Evolutionary conservation across 176 grass and related monocot species (phyloP).

Genomic region (Areca catechu): DNA sequence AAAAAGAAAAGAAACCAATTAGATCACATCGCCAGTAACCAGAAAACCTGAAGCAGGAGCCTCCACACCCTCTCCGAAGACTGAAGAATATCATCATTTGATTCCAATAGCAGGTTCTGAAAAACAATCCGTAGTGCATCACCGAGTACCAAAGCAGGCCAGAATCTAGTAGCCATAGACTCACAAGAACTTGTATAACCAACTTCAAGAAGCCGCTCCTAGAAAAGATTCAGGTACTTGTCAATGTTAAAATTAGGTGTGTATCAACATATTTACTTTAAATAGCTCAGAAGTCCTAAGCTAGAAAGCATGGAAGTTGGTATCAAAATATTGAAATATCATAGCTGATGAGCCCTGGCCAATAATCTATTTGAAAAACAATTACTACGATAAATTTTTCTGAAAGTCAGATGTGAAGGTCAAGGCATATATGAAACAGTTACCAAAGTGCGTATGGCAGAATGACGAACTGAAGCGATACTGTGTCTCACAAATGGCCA

Average conservation of each 20-base stretch:
- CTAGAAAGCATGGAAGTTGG: too few species aligned
- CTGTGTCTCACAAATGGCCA: conserved; percentile 99
- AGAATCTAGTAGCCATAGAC: conserved; percentile 45
- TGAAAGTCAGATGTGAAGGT: too few species aligned
- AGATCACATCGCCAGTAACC: background rate
- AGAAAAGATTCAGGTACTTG: conserved; percentile 19
- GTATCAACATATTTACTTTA: too few species aligned
- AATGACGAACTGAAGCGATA: conserved; percentile 86
- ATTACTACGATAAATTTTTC: too few species aligned
- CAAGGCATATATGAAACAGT: conserved; percentile 4
- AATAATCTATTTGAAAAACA: too few species aligned
- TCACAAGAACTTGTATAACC: conserved; percentile 49
- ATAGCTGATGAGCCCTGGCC: too few species aligned
- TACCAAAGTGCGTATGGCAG: conserved; percentile 90
- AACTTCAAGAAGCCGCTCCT: conserved; percentile 96
- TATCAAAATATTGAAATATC: too few species aligned
- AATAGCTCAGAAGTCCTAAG: too few species aligned
- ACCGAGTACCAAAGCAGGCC: conserved; percentile 75
- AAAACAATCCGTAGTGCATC: conserved; percentile 89
- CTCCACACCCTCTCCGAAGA: conserved; percentile 94
- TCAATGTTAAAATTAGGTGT: conserved; percentile 8
- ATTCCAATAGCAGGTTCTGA: conserved; percentile 95
- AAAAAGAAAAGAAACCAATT: background rate
- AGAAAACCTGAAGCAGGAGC: conserved; percentile 83
- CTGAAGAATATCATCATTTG: conserved; percentile 89